Conservation (phyloP, 345 rosid genomes). For the Sisymbrium altissimum region DNA sequence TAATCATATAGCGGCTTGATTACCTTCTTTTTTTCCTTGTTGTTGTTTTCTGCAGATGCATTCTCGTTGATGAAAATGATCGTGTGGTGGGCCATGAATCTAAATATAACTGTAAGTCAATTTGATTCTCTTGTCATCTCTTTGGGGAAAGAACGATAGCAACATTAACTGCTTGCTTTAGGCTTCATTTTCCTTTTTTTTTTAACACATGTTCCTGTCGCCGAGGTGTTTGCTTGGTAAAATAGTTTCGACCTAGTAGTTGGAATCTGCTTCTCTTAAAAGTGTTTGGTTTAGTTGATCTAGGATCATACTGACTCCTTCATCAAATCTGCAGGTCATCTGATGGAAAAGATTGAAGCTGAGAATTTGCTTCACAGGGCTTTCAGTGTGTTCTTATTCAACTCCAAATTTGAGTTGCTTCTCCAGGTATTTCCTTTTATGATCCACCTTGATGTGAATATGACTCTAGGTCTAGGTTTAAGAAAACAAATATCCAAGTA, state of each 20-base stretch:
- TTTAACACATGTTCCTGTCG: neutral
- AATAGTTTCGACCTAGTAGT: neutral
- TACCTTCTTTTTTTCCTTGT: neutral
- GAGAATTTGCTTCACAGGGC: slow-evolving; percentile 85
- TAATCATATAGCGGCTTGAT: neutral
- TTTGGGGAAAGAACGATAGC: neutral
- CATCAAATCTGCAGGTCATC: slow-evolving; percentile 62
- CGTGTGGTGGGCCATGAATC: slow-evolving; percentile 76
- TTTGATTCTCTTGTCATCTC: neutral
- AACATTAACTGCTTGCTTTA: neutral
- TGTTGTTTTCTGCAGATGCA: slow-evolving; percentile 61
- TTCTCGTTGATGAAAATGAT: slow-evolving; percentile 83
- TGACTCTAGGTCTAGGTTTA: neutral
- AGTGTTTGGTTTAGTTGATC: slow-evolving; percentile 7
- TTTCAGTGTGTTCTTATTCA: slow-evolving; percentile 90
- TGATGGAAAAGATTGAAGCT: slow-evolving; percentile 87
- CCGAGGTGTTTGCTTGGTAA: neutral
- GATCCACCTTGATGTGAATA: neutral
- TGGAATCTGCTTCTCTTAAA: neutral
- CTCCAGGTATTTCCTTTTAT: slow-evolving; percentile 62
- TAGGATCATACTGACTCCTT: neutral
- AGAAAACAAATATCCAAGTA: neutral
- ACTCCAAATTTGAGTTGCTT: slow-evolving; percentile 88
- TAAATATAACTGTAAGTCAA: slow-evolving; percentile 75
- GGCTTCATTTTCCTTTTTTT: neutral